These are phyloP conservation scores for Xylaria polymorpha DNA, from an alignment of 2,329 filamentous ascomycete species.

Conservation along the genomic window DNA sequence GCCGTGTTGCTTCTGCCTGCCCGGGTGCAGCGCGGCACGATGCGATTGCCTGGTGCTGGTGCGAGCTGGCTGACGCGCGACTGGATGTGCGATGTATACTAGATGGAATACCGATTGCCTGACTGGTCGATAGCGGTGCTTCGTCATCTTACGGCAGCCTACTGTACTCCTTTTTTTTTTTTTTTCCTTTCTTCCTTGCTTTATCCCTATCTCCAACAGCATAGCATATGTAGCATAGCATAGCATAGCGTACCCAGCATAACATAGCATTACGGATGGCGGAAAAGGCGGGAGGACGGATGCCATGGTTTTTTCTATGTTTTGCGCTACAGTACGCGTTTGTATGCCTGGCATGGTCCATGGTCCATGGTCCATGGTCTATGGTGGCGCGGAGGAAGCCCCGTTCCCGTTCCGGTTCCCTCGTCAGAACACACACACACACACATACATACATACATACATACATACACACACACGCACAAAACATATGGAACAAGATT, in stretches of 20 bases:
- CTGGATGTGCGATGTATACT: neutral
- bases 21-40: constrained; percentile 24
- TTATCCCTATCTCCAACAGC: neutral
- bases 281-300: constrained; percentile 28
- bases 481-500: constrained; percentile 20
- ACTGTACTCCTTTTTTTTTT: neutral
- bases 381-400: neutral
- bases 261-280: constrained; percentile 4
- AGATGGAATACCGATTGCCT: constrained; percentile 16
- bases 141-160: constrained; percentile 40
- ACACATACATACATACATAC: no score
- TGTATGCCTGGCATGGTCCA: neutral
- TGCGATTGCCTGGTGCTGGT: constrained; percentile 35
- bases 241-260: no score
- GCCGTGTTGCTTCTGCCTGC: constrained; percentile 28
- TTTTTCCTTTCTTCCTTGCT: constrained; percentile 4
- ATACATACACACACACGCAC: no score
- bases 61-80: constrained; percentile 33
- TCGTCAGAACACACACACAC: neutral
- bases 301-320: neutral
- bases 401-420: neutral
- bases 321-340: neutral
- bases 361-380: neutral
- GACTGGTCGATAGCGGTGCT: constrained; percentile 29
- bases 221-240: neutral